Evolutionary conservation across 352 stramenopile genomes (phyloP), one percentile per base, ranked within the genome.

Genomic region (Globisporangium okanoganense): DNA sequence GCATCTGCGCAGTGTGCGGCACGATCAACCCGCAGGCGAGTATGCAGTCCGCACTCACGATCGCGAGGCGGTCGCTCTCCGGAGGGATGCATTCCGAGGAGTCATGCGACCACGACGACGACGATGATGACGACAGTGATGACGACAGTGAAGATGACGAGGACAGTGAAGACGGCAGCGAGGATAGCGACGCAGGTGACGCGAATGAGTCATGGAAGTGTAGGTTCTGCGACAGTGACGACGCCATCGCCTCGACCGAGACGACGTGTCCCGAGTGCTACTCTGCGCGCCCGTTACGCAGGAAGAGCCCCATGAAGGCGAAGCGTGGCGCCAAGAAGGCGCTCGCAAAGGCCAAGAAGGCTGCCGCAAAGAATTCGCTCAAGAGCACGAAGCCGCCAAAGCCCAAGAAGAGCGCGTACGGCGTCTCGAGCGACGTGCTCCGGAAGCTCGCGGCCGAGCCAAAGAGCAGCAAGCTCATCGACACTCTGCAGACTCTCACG

Each of bases 401-500:
- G 2, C 24, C 56, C 13, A 75, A 67, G 41, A 75, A 72, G 54
- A 78, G 82, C 40, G 79, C 78, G 12, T 92, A 90, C 64, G 83
- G 83, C 1, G 72, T 92, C 5, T 90, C 81, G 9, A 86, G 84
- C 41, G 71, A 82, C 5, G 78, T 82, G 22, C 65, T 92, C 4
- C 71, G 76, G 55, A 85, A 85, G 33, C 59, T 92, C 20, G 45
- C 78, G 24, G 52, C 61, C 8, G 78, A 88, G 43, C 79, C 79
- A 1, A 73, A 61, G 24, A 71, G 67, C 58, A 74, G 58, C 45
- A 87, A 79, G 25, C 69, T 95, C 16, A 62, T 78, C 5, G 82
- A 89, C 54, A 88, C 74, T 24, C 60, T 95, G 56, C 85, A 93
- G 64, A 77, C 82, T 12, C 63, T 95, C 57, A 95, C 85, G 12